phyloP scores from a whole-genome alignment of 805 yeast species.

The Candida patagonica region DNA sequence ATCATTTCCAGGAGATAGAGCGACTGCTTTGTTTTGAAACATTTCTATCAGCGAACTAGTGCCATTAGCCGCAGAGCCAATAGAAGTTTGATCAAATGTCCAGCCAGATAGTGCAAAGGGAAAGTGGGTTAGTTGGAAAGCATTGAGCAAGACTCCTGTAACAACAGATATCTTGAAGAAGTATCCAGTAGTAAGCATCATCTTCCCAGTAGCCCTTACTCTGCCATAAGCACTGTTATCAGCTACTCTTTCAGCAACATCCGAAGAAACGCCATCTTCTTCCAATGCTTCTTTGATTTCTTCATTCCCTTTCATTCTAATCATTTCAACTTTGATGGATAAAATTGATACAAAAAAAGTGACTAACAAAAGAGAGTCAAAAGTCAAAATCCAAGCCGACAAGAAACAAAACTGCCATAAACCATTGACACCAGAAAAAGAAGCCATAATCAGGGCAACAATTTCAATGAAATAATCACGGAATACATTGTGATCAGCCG shows the following conservation, averaged over 20 bases:
- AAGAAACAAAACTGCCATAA: constrained; percentile 73
- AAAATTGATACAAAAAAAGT: constrained; percentile 80
- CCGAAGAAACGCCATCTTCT: constrained; percentile 80
- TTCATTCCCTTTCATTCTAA: constrained; percentile 72
- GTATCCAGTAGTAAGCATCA: constrained; percentile 8
- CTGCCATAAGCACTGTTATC: constrained; percentile 18
- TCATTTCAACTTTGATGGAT: constrained; percentile 81
- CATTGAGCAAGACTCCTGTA: constrained; percentile 28
- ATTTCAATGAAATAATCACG: constrained; percentile 72
- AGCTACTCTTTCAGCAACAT: constrained; percentile 66
- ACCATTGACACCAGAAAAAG: constrained; percentile 58
- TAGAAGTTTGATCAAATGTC: constrained; percentile 5
- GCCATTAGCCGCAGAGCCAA: not conserved
- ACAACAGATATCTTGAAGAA: constrained; percentile 26
- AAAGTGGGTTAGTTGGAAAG: constrained; percentile 22
- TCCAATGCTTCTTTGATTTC: constrained; percentile 70
- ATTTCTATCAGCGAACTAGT: constrained; percentile 6
- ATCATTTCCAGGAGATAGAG: constrained; percentile 8
- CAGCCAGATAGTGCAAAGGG: constrained; percentile 2
- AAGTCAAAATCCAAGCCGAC: constrained; percentile 56
- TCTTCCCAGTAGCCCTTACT: constrained; percentile 10
- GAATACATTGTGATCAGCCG: constrained; percentile 43
- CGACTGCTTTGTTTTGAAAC: constrained; percentile 5
- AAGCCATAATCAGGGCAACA: constrained; percentile 47
- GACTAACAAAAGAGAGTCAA: constrained; percentile 62